phyloP scores from a whole-genome alignment of 441 rosid species.

The Corymbia citriodora region DNA sequence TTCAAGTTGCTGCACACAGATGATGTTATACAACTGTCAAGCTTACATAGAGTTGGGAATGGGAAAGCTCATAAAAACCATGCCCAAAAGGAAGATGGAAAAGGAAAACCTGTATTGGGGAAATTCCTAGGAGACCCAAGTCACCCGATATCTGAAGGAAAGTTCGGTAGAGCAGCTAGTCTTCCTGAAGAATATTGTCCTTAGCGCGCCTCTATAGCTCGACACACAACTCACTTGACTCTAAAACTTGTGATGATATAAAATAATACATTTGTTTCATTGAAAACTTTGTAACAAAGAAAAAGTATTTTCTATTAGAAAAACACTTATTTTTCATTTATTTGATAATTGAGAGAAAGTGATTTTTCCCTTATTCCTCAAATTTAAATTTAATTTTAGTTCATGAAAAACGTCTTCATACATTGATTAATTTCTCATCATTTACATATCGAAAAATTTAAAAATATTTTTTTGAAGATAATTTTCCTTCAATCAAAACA shows the following conservation, averaged over 20 bases:
- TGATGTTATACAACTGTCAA: background rate
- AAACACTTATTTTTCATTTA: background rate
- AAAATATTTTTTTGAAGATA: background rate
- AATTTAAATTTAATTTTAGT: too few species aligned
- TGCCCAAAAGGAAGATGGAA: background rate
- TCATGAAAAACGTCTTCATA: rapidly evolving
- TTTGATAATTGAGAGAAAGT: background rate
- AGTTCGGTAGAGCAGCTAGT: background rate
- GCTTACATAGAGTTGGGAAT: background rate
- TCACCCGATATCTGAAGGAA: background rate
- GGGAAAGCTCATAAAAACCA: background rate
- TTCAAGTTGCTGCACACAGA: background rate
- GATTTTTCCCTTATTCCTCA: background rate
- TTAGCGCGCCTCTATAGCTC: background rate
- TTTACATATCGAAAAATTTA: background rate
- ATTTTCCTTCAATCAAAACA: background rate
- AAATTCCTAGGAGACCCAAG: background rate
- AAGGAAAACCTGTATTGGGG: background rate
- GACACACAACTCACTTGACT: background rate
- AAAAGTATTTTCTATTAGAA: background rate
- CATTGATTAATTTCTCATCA: background rate
- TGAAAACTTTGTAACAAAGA: background rate
- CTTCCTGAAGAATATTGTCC: background rate
- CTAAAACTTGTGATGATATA: background rate
- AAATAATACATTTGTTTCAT: background rate